Percentiles rank a stretch among this genome's conserved stretches.
phyloP scores from a whole-genome alignment of 108 stramenopile species.

The Fistulifera pelliculosa region DNA sequence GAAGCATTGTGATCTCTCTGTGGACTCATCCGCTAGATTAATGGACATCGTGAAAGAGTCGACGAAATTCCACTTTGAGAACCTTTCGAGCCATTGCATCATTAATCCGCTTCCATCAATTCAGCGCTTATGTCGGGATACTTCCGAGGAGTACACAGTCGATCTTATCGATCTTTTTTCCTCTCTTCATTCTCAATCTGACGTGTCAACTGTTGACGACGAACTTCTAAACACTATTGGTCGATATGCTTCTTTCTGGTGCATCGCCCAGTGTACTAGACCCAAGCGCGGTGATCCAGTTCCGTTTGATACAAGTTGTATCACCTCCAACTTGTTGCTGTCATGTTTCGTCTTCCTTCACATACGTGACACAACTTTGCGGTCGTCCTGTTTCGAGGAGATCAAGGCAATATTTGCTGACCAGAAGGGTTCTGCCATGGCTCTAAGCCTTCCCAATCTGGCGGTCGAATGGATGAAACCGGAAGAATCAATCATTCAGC shows the following conservation, averaged over 20 bases:
- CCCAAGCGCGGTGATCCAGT: background rate
- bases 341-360: background rate
- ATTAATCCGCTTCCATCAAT: background rate
- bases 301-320: background rate
- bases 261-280: slow-evolving; percentile 2
- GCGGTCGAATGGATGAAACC: background rate
- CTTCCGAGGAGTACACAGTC: background rate
- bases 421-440: background rate
- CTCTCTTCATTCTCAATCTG: background rate
- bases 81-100: background rate
- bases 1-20: background rate
- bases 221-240: background rate
- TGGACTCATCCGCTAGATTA: background rate
- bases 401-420: background rate
- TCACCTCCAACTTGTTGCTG: background rate
- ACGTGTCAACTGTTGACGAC: background rate
- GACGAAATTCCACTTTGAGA: background rate
- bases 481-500: slow-evolving; percentile 15
- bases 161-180: background rate
- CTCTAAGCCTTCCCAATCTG: background rate
- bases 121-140: background rate
- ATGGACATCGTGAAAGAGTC: background rate
- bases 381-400: background rate
- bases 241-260: background rate
- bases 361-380: background rate